Conservation (phyloP, 805 yeast genomes). For the Lachancea kluyveri region DNA sequence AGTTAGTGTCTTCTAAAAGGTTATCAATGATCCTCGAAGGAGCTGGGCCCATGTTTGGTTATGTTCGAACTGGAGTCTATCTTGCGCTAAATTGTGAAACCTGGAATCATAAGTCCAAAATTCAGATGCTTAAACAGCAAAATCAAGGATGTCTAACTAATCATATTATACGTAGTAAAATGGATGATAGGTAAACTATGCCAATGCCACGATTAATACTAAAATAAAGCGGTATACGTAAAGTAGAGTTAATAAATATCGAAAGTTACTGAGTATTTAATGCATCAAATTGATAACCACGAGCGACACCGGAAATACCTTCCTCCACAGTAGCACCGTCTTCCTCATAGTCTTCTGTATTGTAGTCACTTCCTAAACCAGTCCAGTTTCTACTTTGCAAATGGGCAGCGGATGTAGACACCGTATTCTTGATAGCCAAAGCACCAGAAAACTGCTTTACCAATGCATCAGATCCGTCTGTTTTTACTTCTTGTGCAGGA, state of each 20-base stretch:
- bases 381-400: conserved; percentile 76
- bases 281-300: conserved; percentile 60
- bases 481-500: conserved; percentile 28
- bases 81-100: too few species aligned
- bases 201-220: too few species aligned
- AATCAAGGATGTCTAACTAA: too few species aligned
- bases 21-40: conserved; percentile 60
- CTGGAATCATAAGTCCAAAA: too few species aligned
- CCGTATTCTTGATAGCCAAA: conserved; percentile 65
- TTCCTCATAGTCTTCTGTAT: conserved; percentile 34
- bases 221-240: too few species aligned
- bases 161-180: too few species aligned
- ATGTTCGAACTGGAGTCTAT: too few species aligned
- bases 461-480: conserved; percentile 30
- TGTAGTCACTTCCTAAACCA: conserved; percentile 85
- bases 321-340: conserved; percentile 79
- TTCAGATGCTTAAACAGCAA: too few species aligned
- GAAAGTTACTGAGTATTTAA: too few species aligned
- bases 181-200: too few species aligned
- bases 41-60: conserved; percentile 47
- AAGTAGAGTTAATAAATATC: too few species aligned
- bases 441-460: conserved; percentile 52
- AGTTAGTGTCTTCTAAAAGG: conserved; percentile 75
- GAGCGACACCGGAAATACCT: conserved; percentile 83
- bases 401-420: conserved; percentile 80